Percentiles rank a stretch among this genome's conserved stretches.
Evolutionary conservation across 1,284 basidiomycete species (phyloP).

Genomic region (Erythrobasidium hasegawianum): DNA sequence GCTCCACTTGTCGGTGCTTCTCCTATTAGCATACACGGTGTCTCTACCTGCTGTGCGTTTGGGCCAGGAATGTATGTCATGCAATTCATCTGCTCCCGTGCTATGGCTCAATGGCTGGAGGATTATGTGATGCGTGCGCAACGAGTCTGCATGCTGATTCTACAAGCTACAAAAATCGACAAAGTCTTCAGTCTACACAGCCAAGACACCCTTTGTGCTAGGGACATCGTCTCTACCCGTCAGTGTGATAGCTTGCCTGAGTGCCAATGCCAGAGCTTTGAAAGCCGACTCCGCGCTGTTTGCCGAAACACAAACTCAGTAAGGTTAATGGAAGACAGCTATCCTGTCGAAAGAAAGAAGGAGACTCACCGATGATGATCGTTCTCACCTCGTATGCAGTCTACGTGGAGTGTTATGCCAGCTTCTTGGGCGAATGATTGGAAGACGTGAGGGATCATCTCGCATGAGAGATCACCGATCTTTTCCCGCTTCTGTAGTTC

Average conservation of each 20-base stretch:
- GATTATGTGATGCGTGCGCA: too few species aligned
- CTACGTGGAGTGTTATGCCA: slow-evolving; percentile 84
- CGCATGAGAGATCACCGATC: slow-evolving; percentile 77
- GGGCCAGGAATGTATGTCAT: too few species aligned
- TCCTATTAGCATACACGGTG: too few species aligned
- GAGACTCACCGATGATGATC: slow-evolving; percentile 88
- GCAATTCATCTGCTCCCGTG: too few species aligned
- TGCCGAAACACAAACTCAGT: not conserved
- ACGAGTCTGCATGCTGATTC: too few species aligned
- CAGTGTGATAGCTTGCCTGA: slow-evolving; percentile 83
- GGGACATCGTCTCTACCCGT: slow-evolving; percentile 91
- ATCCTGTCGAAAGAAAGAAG: too few species aligned
- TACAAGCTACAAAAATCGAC: too few species aligned
- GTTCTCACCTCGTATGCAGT: slow-evolving; percentile 89
- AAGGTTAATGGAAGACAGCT: too few species aligned
- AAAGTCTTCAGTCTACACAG: slow-evolving; percentile 13
- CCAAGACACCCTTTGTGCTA: slow-evolving; percentile 85
- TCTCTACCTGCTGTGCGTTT: too few species aligned
- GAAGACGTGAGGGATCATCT: slow-evolving; percentile 96
- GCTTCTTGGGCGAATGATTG: slow-evolving; percentile 89
- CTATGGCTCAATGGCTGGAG: too few species aligned
- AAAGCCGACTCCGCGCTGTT: slow-evolving; percentile 89
- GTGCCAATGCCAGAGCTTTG: slow-evolving; percentile 93
- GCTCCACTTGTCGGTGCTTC: too few species aligned
- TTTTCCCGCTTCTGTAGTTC: slow-evolving; percentile 93